phyloP scores from a whole-genome alignment of 805 yeast genomes.

The Huiozyma naganishii region DNA sequence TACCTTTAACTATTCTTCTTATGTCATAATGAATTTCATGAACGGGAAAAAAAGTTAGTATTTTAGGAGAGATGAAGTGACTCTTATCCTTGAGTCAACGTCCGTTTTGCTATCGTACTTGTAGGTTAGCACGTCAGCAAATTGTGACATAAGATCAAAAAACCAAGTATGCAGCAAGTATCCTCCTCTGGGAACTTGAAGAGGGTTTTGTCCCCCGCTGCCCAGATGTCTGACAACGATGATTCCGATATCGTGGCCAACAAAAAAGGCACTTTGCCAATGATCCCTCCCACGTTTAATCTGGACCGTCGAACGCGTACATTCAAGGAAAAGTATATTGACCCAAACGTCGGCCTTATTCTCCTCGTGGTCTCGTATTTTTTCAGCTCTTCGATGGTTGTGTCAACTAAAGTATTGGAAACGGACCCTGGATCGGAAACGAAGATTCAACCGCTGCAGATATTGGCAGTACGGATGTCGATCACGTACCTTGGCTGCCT shows the following conservation, averaged over 20 bases:
- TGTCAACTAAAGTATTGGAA: conserved; percentile 61
- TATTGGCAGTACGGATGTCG: conserved; percentile 65
- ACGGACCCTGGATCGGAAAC: conserved; percentile 34
- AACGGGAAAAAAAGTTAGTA: too few relatives aligned
- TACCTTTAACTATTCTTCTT: too few relatives aligned
- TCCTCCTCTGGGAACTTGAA: background rate
- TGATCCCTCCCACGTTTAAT: too few relatives aligned
- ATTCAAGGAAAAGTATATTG: conserved; percentile 12
- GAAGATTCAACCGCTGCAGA: conserved; percentile 73
- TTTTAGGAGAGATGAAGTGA: too few relatives aligned
- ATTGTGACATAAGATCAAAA: background rate
- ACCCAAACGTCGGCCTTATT: conserved; percentile 43
- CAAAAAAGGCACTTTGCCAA: too few relatives aligned
- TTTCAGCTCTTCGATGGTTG: conserved; percentile 67
- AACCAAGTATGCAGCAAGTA: background rate
- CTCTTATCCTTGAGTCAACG: too few relatives aligned
- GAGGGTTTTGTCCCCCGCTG: background rate
- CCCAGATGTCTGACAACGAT: too few relatives aligned
- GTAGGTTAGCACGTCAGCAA: too few relatives aligned
- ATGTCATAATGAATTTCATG: too few relatives aligned
- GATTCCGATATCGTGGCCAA: too few relatives aligned
- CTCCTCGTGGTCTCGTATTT: conserved; percentile 53
- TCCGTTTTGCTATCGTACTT: too few relatives aligned
- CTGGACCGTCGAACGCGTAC: background rate
- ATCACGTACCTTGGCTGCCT: conserved; percentile 55